phyloP scores from a whole-genome alignment of 2,329 filamentous ascomycete species.

The Mycosphaerella sp. region DNA sequence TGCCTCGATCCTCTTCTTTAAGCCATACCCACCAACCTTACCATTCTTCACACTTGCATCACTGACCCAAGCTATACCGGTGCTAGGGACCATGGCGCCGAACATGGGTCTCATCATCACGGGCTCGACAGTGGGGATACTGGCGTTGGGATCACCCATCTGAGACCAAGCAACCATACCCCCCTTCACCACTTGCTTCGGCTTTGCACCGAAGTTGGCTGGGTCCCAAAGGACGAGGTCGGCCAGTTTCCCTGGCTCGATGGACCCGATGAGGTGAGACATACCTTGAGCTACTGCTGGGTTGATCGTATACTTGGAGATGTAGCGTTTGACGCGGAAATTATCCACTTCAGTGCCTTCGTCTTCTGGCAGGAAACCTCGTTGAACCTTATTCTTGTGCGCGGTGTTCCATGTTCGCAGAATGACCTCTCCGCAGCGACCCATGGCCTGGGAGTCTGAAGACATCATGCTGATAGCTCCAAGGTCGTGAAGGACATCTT shows the following conservation, averaged over 20 bases:
- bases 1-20: conserved; percentile 73
- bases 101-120: conserved; percentile 83
- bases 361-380: conserved; percentile 71
- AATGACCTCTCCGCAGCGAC: conserved; percentile 88
- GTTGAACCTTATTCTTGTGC: conserved; percentile 89
- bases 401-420: conserved; percentile 94
- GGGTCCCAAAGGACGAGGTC: conserved; percentile 86
- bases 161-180: conserved; percentile 75
- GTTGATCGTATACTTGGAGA: conserved; percentile 96
- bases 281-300: conserved; percentile 88
- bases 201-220: conserved; percentile 81
- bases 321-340: conserved; percentile 82
- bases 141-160: conserved; percentile 58
- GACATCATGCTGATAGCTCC: conserved; percentile 98
- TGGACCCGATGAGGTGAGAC: conserved; percentile 73
- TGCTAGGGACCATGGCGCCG: conserved; percentile 53
- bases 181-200: conserved; percentile 72
- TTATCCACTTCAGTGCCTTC: conserved; percentile 76
- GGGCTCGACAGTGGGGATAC: conserved; percentile 83
- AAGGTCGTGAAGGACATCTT: conserved; percentile 90
- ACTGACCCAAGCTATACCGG: conserved; percentile 78
- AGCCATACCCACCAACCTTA: conserved; percentile 61
- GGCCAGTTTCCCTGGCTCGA: conserved; percentile 84
- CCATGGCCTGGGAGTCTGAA: conserved; percentile 94
- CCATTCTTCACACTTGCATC: conserved; percentile 62